Percentiles rank a stretch among this genome's conserved stretches.
Evolutionary conservation across 129 eudicot genomes (phyloP).

Genomic region (Pittosporum tobira): DNA sequence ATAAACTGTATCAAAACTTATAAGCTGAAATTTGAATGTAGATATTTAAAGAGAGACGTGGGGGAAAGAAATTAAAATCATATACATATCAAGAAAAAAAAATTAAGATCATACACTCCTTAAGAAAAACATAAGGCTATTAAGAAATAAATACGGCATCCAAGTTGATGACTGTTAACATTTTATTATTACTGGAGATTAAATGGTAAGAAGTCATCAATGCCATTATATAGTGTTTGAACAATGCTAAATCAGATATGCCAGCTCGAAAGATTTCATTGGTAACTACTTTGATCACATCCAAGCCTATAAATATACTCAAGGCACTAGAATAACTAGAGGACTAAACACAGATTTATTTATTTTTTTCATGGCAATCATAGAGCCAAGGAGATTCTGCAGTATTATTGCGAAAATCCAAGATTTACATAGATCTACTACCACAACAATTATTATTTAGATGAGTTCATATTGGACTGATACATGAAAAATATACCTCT

Average conservation of each 20-base stretch:
- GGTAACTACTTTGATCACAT: not conserved
- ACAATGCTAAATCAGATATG: not conserved
- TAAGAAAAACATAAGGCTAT: too few species aligned
- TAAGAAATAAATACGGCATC: too few species aligned
- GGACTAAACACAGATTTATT: not conserved
- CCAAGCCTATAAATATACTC: not conserved
- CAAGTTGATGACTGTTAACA: too few species aligned
- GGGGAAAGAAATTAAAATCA: not conserved
- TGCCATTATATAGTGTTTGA: not conserved
- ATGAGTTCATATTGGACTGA: not conserved
- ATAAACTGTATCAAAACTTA: constrained; percentile 41
- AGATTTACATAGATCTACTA: not conserved
- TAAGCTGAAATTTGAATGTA: not conserved
- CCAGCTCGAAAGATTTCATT: not conserved
- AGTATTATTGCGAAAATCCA: not conserved
- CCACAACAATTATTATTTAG: not conserved
- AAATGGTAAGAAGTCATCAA: not conserved
- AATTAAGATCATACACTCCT: too few species aligned
- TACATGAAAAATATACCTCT: not conserved
- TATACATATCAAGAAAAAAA: too few species aligned
- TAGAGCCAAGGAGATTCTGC: not conserved
- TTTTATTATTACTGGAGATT: too few species aligned
- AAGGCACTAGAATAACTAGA: not conserved
- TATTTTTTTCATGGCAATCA: not conserved
- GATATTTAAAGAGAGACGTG: not conserved